phyloP scores from a whole-genome alignment of 2,329 filamentous ascomycete species.

The Celoporthe dispersa region DNA sequence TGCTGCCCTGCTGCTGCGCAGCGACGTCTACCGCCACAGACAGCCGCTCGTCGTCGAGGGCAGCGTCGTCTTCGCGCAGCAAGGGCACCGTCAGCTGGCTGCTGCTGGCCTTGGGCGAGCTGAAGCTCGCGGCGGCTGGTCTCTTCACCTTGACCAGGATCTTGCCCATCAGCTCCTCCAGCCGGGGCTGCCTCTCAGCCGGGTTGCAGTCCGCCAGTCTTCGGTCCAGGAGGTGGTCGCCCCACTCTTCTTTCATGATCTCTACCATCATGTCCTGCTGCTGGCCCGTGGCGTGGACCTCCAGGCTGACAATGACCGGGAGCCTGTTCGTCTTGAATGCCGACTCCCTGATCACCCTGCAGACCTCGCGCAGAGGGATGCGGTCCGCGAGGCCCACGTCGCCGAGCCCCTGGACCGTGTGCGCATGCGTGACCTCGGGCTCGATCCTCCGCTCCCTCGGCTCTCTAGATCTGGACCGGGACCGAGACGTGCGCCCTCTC shows the following conservation, averaged over 20 bases:
- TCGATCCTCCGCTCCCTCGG: conserved; percentile 53
- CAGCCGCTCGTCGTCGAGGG: conserved; percentile 49
- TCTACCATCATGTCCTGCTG: conserved; percentile 93
- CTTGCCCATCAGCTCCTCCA: conserved; percentile 74
- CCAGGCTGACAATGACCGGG: conserved; percentile 88
- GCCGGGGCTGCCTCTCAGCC: conserved; percentile 64
- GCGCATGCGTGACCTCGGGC: conserved; percentile 77
- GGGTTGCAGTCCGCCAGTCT: conserved; percentile 56
- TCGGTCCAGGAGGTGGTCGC: conserved; percentile 69
- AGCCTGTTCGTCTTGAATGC: conserved; percentile 78
- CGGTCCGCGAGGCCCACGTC: conserved; percentile 81
- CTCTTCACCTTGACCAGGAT: conserved; percentile 85
- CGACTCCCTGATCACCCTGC: conserved; percentile 75
- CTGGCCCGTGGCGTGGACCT: conserved; percentile 80
- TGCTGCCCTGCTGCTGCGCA: not conserved
- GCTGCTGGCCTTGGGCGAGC: conserved; percentile 28
- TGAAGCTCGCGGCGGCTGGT: conserved; percentile 39
- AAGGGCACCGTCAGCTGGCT: conserved; percentile 41
- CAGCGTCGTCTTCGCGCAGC: conserved; percentile 46
- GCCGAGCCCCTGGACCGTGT: conserved; percentile 31
- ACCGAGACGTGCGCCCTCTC: conserved; percentile 19
- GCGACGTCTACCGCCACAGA: conserved; percentile 25
- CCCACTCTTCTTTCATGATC: conserved; percentile 92
- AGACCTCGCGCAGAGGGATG: conserved; percentile 87
- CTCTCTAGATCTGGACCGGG: conserved; percentile 30